Percentiles rank a stretch among this genome's conserved stretches.
Conservation (phyloP, 2,329 filamentous ascomycete species). For the Calonectria honghensis region DNA sequence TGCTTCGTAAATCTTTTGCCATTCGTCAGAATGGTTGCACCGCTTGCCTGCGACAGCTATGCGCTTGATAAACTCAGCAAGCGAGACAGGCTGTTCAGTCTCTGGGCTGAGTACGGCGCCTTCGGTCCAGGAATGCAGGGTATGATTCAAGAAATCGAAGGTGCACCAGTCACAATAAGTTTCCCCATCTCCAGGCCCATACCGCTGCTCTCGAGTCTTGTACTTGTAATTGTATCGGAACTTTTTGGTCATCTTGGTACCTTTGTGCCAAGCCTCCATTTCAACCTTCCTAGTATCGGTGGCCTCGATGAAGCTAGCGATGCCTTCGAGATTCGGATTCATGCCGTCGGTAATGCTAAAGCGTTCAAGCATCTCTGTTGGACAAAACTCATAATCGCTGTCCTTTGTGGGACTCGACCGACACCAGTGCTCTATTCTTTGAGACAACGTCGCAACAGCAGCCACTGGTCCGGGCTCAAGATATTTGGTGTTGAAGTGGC, state of each 20-base stretch:
- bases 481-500: conserved; percentile 8
- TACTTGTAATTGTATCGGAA: conserved; percentile 17
- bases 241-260: background rate
- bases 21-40: background rate
- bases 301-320: background rate
- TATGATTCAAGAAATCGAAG: conserved; percentile 32
- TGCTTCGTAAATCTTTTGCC: conserved; percentile 18
- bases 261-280: background rate
- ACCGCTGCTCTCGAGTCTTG: conserved; percentile 10
- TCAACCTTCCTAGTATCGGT: background rate
- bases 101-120: conserved; percentile 12
- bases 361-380: conserved; percentile 18
- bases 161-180: conserved; percentile 28
- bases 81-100: conserved; percentile 9
- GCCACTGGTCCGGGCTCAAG: conserved; percentile 15
- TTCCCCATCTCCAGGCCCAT: conserved; percentile 25
- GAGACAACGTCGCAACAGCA: conserved; percentile 24
- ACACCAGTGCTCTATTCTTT: conserved; percentile 19
- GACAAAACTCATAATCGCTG: conserved; percentile 25
- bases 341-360: conserved; percentile 20
- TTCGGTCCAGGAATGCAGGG: conserved; percentile 27
- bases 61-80: conserved; percentile 30
- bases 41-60: conserved; percentile 6
- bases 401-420: conserved; percentile 17
- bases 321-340: conserved; percentile 7